Evolutionary conservation across 208 protist genomes (phyloP), one percentile per base, ranked within the genome.

Genomic region (Wallacemonas sp.): DNA sequence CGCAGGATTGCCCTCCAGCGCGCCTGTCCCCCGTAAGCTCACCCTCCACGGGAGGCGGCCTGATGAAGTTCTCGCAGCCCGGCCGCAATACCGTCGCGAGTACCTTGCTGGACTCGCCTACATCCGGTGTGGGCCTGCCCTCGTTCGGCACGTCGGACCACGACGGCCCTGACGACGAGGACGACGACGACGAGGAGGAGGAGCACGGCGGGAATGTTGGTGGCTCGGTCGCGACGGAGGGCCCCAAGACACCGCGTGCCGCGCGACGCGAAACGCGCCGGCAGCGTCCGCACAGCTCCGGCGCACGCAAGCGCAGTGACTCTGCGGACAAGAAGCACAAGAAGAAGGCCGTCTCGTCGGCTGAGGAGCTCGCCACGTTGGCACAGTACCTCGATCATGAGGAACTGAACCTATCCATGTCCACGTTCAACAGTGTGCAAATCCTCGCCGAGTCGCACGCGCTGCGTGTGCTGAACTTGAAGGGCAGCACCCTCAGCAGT

Each of bases 391-490:
- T 80, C 27, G 49, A 62, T 22, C 64, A 76, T 28, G 60, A 65
- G 34, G 75, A 85, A 9, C 63, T 79, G 28, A 85, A 90, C 55
- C 68, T 90, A 21, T 86, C 79, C 41, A 70, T 82, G 64, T 82
- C 80, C 21, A 86, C 77, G 21, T 82, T 90, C 56, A 76, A 49
- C 58, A 66, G 27, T 28, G 58, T 86, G 33, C 80, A 80, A 31
- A 64, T 56, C 30, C 75, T 88, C 26, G 34, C 72, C 3, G 46
- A 68, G 39, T 86, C 76, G n/a, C 36, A 63, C 24, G 64, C 69
- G 28, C 68, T 86, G 41, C 77, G 77, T 12, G 72, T 80, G 26
- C 62, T 86, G 44, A 80, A 79, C 70, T 66, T 86, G 24, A 72
- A 68, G 24, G 75, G 80, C 44, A 86, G 80, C 73, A 80, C 80